Base-by-base conservation (phyloP, 148 eudicot species). In the Rhododendron ferrugineum region DNA sequence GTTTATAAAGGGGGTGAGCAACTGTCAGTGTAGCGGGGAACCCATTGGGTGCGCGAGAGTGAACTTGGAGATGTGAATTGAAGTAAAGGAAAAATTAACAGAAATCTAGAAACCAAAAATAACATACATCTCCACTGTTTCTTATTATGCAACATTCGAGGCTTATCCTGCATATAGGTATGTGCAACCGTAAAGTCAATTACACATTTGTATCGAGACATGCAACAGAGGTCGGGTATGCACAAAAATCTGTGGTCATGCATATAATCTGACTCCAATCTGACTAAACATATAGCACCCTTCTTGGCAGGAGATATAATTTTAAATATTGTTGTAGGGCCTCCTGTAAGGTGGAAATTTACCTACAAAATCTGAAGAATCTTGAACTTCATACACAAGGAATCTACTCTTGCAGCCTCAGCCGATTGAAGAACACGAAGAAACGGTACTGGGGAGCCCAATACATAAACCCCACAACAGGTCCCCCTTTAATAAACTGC, bases 401-500 rank as follows among this genome's bases (percentile, higher is more conserved):
- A 79, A 64, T 85, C 85, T 90, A 96, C 81, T 92, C 92, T 86
- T 90, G 90, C 84, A 97, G 92, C 91, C 92, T 92, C 84, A 97
- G 86, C 83, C 92, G 94, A 85, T 92, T 93, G 92, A 95, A 97
- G 94, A 97, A 97, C 88, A 94, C 98, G 92, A 97, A 88, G 88
- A 94, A 94, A 83, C 94, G 98, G 82, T 89, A 90, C 85, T 93
- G 94, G 11, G 98, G 98, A 64, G 93, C 98, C 99, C 98, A 97
- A 86, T 93, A 95, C 36, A 97, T 94, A 88, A 97, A 97, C 75
- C 98, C 98, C 86, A 97, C 94, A 54, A 95, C 95, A 83, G 98
- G 99, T 11, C 96, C 96, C 52, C 95, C 94, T 90, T 91, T 95
- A 58, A 95, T 88, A 87, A 92, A 90, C 98, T 95, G 96, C 90